Evolutionary conservation across 1,139 yeast species (phyloP).

Genomic region (Kurtzmaniella quercitrusa): DNA sequence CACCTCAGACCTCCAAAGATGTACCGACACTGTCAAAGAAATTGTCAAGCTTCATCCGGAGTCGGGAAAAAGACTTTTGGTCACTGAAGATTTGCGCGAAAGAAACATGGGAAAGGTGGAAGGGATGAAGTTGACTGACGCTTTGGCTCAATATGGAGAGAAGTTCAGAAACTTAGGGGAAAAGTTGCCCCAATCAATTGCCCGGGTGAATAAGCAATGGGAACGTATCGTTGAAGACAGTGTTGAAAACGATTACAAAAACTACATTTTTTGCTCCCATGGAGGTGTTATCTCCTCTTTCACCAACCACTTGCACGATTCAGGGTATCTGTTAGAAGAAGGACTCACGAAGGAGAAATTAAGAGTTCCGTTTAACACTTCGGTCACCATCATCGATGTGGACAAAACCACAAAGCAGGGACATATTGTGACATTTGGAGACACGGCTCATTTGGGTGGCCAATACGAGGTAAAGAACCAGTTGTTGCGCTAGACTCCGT

Average conservation of each 20-base stretch:
- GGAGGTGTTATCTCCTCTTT: constrained; percentile 80
- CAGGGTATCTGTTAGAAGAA: constrained; percentile 31
- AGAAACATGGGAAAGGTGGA: constrained; percentile 73
- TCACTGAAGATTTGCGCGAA: constrained; percentile 56
- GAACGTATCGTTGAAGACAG: constrained; percentile 37
- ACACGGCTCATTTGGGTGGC: constrained; percentile 60
- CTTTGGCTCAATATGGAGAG: constrained; percentile 42
- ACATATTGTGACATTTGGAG: constrained; percentile 49
- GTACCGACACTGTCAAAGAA: constrained; percentile 48
- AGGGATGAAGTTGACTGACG: constrained; percentile 69
- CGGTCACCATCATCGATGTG: constrained; percentile 61
- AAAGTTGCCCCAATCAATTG: constrained; percentile 37
- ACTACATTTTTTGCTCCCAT: constrained; percentile 69
- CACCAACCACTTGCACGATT: constrained; percentile 39
- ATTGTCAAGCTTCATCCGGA: constrained; percentile 28
- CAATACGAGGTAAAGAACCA: constrained; percentile 52
- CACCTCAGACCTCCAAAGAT: constrained; percentile 60
- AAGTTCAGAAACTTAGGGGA: constrained; percentile 52
- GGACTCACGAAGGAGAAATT: constrained; percentile 39
- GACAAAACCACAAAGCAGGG: constrained; percentile 34
- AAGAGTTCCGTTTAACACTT: constrained; percentile 68
- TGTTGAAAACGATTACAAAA: constrained; percentile 28
- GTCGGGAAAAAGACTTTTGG: constrained; percentile 11
- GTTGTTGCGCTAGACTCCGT: constrained; percentile 20
- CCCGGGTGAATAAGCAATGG: constrained; percentile 51